Conservation (phyloP, 129 eudicot species). For the Flaveria robusta region DNA sequence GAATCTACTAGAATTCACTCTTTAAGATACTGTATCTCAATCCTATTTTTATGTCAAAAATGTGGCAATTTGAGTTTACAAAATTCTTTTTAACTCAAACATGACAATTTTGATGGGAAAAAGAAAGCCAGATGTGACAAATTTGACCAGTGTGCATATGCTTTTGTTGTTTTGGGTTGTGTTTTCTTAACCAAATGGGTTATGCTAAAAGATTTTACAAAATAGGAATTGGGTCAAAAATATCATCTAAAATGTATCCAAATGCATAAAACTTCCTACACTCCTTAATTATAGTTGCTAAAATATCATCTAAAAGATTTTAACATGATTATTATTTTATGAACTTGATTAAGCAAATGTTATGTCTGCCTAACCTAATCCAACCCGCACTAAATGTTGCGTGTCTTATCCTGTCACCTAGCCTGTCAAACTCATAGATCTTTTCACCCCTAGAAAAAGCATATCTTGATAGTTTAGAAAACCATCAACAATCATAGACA, state of each 20-base stretch:
- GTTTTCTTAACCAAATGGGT: no score
- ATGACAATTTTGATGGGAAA: no score
- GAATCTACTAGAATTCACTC: neutral
- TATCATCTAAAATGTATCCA: neutral
- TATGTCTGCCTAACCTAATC: neutral
- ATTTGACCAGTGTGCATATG: no score
- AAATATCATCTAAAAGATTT: no score
- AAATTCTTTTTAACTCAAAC: no score
- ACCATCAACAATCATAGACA: neutral
- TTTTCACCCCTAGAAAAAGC: constrained; percentile 4
- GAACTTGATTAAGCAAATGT: neutral
- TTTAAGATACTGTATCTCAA: neutral
- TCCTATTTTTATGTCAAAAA: neutral
- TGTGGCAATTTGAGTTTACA: no score
- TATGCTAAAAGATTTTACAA: neutral
- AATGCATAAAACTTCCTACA: neutral
- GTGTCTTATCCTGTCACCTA: neutral
- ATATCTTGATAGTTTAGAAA: neutral
- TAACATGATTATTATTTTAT: neutral
- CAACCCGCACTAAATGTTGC: neutral
- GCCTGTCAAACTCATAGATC: no score
- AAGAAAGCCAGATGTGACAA: no score
- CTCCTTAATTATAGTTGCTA: no score
- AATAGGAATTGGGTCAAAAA: neutral
- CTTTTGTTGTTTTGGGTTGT: neutral